Base-by-base conservation (phyloP, 2,329 filamentous ascomycete species). In the Nakataea oryzae region DNA sequence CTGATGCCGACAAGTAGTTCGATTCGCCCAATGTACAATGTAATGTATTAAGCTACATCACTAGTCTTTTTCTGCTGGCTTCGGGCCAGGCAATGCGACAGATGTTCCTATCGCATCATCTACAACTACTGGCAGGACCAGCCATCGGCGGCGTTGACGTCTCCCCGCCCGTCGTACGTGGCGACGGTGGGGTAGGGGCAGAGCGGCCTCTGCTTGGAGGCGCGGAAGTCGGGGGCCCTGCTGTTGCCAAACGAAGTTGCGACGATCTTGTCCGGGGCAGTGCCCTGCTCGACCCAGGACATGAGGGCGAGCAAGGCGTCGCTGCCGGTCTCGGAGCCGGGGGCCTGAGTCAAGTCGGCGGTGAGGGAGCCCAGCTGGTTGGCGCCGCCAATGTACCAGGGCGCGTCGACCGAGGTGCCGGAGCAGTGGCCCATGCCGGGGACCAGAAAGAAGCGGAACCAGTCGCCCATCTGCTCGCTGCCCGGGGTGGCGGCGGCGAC, bases 361-460 rank as follows among this genome's bases (percentile, higher is more conserved):
- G 67, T 70, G n/a, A 74, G 63, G 3, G 47, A 12, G 12, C 64
- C 64, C 21, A 69, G 70, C 62, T 74, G 73, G 28, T 63, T 67
- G 1, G 70, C 68, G 21, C 68, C 71, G 13, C 69, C 74, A 41
- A 79, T 70, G 55, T 75, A 73, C 74, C 74, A 78, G 14, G 77
- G 76, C 17, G 76, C 74, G 60, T 73, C 70, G n/a, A 72, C 71
- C 3, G 64, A 59, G 8, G 73, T 71, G 62, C 64, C 50, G 26
- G 65, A 62, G 66, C 81, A 84, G 68, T 84, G 81, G 13, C 70
- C 71, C 78, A 83, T 80, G 0, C 82, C 82, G 0, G 81, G 80
- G n/a, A 85, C 75, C 26, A 72, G 73, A 67, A 84, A 84, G 66
- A 79, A 78, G 0, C 74, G 70, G 69, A 81, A 86, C 68, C 81